Base-by-base conservation (phyloP, 2,329 filamentous ascomycete genomes). In the Pestalotiopsis sp. region DNA sequence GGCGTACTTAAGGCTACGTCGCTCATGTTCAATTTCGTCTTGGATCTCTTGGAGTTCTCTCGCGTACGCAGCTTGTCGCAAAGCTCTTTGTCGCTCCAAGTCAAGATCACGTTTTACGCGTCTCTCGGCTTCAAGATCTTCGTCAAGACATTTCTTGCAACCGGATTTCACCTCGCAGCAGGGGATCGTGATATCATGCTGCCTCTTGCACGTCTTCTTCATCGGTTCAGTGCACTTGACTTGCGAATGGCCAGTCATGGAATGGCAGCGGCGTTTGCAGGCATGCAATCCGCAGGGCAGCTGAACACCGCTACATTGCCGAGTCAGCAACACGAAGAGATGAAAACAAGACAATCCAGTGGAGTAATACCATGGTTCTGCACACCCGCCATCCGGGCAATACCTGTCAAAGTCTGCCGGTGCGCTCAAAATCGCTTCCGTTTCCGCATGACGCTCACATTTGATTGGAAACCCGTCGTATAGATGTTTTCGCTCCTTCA, bases 321-420 rank as follows among this genome's bases (percentile, higher is more conserved):
- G 25, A 12, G 13, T 63, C 36, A 63, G 61, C 61, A 23, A 2
- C 9, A 2, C 3, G 13, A 31, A 4, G 9, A 4, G n/a, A 23
- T 5, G 9, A 2, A 31, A 11, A 17, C 23, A n/a, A 13, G 17
- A 14, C 13, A 0, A 11, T 56, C 1, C 9, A 64, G 14, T 17
- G n/a, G 1, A 64, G 25, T n/a, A 84, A 77, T 80, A 91, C 89
- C 92, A 94, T 23, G 82, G 83, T 63, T 88, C 82, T 0, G 81
- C 80, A 71, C 92, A 94, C 0, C 92, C 92, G 4, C 92, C 92
- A 74, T 94, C 91, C 0, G 92, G 92, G 52, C 87, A 91, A 20
- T 86, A 78, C 0, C 70, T 75, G 2, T 89, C 86, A 73, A 94
- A 94, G 57, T 93, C 88, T 0, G 84, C 76, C 0, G 86, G 84